Base-by-base conservation (phyloP, 1,284 basidiomycete species). In the Irpex sp. region DNA sequence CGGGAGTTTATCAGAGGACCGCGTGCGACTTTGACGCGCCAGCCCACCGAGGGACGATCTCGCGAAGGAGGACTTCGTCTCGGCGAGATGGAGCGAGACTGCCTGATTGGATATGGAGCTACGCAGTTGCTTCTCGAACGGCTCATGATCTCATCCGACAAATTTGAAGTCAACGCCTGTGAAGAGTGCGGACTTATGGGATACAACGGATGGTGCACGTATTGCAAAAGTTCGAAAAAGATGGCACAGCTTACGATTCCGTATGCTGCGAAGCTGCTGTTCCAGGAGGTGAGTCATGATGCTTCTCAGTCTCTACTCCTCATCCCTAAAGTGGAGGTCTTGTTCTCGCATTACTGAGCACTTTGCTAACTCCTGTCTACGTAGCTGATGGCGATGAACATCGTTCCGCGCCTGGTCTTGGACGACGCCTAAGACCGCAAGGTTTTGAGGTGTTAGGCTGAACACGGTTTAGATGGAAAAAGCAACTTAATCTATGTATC, bases 81-180 rank as follows among this genome's bases (percentile, higher is more conserved):
- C 15, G 97, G 97, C 63, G 97, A 99, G 79, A 99, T 99, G 97
- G 97, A 99, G 74, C 90, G 97, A 58, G 97, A 99, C 77, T 99
- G 94, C 75, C 80, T 96, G 33, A 95, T 96, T 71, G 95, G 94
- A 59, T 97, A 98, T 70, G 96, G 96, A 19, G 97, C 97, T 1
- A 97, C 96, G 1, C 97, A 99, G 72, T 83, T 99, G 53, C 80
- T 99, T 19, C 85, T 99, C 6, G 97, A 98, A 77, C 90, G 97
- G 19, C 83, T 99, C 15, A 99, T 99, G 97, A 95, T 99, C 65
- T 97, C 94, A 11, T 97, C 94, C 15, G 94, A 97, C 79, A 94
- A 95, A 69, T 99, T 99, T 73, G 94, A 97, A 74, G 94, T 98
- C 58, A 94, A 98, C 71, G 96, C 95, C 1, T 99, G 97, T 75